A percentile compares a stretch with the other conserved stretches of the same genome.
Evolutionary conservation across 495 filamentous ascomycete species (phyloP).

Genomic region (Podospora conica): DNA sequence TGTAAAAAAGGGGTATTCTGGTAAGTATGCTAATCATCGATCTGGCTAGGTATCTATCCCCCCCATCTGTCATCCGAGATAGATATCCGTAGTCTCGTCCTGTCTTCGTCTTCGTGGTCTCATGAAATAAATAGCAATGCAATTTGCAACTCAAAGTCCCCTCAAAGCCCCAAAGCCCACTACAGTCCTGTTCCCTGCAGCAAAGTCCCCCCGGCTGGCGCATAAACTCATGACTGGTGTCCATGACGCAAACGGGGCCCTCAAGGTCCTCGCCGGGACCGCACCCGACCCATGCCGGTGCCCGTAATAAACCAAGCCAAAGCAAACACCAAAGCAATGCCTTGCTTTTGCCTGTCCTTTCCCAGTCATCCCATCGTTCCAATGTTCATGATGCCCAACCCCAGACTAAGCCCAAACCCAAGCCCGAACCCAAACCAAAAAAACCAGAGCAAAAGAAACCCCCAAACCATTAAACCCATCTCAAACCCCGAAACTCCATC

Average conservation of each 20-base stretch:
- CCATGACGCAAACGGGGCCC: not conserved
- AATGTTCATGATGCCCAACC: not conserved
- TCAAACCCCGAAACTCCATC: not conserved
- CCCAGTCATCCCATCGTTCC: not conserved
- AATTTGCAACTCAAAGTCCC: not conserved
- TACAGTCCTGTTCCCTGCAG: not conserved
- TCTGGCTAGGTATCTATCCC: not conserved
- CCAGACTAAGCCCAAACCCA: too few species aligned
- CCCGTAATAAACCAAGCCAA: not conserved
- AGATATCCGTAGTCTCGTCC: too few species aligned
- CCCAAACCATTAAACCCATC: not conserved
- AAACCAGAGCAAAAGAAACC: not conserved
- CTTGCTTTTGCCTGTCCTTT: not conserved
- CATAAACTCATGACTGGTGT: too few species aligned
- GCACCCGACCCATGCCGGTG: not conserved
- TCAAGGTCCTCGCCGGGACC: not conserved
- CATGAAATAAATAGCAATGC: not conserved
- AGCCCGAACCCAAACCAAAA: too few species aligned
- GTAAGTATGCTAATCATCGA: not conserved
- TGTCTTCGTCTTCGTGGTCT: not conserved
- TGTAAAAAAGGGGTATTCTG: not conserved
- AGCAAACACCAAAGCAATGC: not conserved
- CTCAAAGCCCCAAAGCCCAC: not conserved
- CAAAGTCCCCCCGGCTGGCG: not conserved
- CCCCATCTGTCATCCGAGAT: not conserved